A percentile compares a stretch with the other conserved stretches of the same genome.
These are phyloP conservation scores for Aquilaria malaccensis DNA, from an alignment of 345 rosid species.

Conservation along the genomic window DNA sequence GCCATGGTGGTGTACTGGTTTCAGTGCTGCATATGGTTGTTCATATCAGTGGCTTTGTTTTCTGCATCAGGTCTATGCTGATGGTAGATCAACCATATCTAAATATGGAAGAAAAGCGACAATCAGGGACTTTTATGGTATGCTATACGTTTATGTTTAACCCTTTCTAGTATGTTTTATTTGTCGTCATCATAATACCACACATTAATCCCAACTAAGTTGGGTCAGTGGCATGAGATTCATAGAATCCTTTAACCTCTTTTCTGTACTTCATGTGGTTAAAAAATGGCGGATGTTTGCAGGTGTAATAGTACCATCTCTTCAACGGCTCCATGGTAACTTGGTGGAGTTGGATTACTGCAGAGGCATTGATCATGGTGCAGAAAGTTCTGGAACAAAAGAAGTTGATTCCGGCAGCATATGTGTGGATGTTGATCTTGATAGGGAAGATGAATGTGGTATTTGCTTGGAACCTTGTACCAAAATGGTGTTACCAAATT, in stretches of 20 bases:
- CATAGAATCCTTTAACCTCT: too few species aligned
- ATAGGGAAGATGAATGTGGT: slow-evolving; percentile 53
- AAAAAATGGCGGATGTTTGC: background rate
- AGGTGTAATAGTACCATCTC: slow-evolving; percentile 46
- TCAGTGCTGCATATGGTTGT: background rate
- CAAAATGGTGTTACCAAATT: slow-evolving; percentile 45
- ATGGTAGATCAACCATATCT: slow-evolving; percentile 28
- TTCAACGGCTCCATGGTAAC: slow-evolving; percentile 34
- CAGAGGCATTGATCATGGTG: slow-evolving; percentile 8
- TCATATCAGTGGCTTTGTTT: background rate
- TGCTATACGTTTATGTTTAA: background rate
- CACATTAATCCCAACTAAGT: too few species aligned
- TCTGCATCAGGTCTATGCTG: slow-evolving; percentile 22
- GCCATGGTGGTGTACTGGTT: background rate
- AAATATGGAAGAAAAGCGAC: slow-evolving; percentile 40
- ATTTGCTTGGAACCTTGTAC: slow-evolving; percentile 50
- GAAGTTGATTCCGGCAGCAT: slow-evolving; percentile 17
- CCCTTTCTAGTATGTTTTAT: too few species aligned
- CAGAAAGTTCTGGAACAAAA: slow-evolving; percentile 18
- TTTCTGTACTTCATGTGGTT: background rate
- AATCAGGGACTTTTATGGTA: slow-evolving; percentile 43
- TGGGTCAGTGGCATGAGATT: too few species aligned
- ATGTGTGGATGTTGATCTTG: slow-evolving; percentile 21
- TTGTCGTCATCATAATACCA: too few species aligned
- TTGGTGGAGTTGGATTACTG: slow-evolving; percentile 23